A percentile compares a stretch with the other conserved stretches of the same genome.
Evolutionary conservation across 495 filamentous ascomycete genomes (phyloP).

Genomic region (Acidomyces sp.): DNA sequence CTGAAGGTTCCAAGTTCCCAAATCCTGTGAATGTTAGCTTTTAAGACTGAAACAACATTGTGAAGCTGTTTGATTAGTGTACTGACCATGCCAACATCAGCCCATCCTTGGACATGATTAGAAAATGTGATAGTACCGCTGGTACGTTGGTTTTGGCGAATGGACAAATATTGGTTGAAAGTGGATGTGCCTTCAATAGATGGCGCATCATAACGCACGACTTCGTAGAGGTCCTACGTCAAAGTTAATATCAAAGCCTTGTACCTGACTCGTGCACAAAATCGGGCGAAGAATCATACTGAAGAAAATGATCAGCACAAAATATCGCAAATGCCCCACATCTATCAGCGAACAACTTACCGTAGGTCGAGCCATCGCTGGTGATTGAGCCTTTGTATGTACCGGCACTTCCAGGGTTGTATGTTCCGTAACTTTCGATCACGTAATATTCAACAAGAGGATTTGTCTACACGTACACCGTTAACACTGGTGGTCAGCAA

Average conservation of each 20-base stretch:
- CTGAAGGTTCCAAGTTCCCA: conserved; percentile 2
- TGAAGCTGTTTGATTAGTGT: not conserved
- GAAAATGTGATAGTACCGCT: conserved; percentile 39
- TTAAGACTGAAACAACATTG: not conserved
- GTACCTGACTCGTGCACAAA: no score
- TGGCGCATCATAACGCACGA: conserved; percentile 27
- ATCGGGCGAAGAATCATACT: no score
- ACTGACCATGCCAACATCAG: conserved; percentile 2
- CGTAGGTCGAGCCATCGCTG: conserved; percentile 22
- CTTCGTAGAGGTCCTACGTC: conserved; percentile 13
- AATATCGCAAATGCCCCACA: no score
- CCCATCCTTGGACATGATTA: conserved; percentile 31
- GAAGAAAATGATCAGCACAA: no score
- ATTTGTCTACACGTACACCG: no score
- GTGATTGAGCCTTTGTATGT: conserved; percentile 3
- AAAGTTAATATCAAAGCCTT: no score
- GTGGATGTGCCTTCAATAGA: conserved; percentile 46
- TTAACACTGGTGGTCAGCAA: no score
- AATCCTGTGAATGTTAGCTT: not conserved
- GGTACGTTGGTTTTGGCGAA: conserved; percentile 40
- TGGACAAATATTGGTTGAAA: conserved; percentile 43
- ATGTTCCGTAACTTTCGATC: conserved; percentile 44
- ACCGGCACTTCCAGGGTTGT: conserved; percentile 12
- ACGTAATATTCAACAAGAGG: conserved; percentile 56
- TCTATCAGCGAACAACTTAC: no score